Percentiles rank a stretch among this genome's conserved stretches.
Conservation (phyloP, 192 early-diverging fungal species). For the Chytriomyces sp. region DNA sequence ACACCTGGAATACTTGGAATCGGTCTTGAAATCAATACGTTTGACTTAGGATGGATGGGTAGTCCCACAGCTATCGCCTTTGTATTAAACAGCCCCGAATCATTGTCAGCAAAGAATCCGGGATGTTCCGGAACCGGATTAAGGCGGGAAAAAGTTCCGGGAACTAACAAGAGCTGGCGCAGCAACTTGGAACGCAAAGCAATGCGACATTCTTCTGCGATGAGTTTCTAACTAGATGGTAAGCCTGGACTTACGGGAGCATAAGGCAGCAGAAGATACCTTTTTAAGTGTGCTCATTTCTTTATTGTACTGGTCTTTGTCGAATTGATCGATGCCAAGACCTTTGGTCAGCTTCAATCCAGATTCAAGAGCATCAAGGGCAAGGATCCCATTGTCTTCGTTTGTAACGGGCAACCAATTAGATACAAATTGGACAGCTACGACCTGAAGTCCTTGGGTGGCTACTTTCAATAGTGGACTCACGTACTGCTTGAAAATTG, state of each 20-base stretch:
- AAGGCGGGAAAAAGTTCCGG: slow-evolving; percentile 50
- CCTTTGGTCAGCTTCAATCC: slow-evolving; percentile 43
- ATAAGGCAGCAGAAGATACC: neutral
- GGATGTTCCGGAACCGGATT: slow-evolving; percentile 51
- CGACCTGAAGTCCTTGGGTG: slow-evolving; percentile 43
- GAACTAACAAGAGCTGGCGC: slow-evolving; percentile 47
- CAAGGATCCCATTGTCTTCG: slow-evolving; percentile 52
- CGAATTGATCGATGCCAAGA: slow-evolving; percentile 40
- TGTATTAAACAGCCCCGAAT: slow-evolving; percentile 50
- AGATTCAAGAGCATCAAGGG: slow-evolving; percentile 44
- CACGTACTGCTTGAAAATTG: slow-evolving; percentile 54
- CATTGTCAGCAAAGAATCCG: slow-evolving; percentile 53
- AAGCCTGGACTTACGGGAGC: neutral
- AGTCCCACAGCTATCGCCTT: slow-evolving; percentile 54
- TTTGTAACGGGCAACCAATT: slow-evolving; percentile 60
- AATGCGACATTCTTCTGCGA: slow-evolving; percentile 49
- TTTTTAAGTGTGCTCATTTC: slow-evolving; percentile 35
- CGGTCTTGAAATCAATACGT: slow-evolving; percentile 50
- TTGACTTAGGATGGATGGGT: slow-evolving; percentile 60
- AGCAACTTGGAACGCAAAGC: slow-evolving; percentile 54
- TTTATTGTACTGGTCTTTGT: slow-evolving; percentile 33
- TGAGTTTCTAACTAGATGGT: slow-evolving; percentile 15
- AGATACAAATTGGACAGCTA: slow-evolving; percentile 57
- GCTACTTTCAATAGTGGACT: slow-evolving; percentile 48
- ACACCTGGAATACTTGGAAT: slow-evolving; percentile 61